Conservation (phyloP, 805 yeast genomes). For the Saccharomyces jurei region DNA sequence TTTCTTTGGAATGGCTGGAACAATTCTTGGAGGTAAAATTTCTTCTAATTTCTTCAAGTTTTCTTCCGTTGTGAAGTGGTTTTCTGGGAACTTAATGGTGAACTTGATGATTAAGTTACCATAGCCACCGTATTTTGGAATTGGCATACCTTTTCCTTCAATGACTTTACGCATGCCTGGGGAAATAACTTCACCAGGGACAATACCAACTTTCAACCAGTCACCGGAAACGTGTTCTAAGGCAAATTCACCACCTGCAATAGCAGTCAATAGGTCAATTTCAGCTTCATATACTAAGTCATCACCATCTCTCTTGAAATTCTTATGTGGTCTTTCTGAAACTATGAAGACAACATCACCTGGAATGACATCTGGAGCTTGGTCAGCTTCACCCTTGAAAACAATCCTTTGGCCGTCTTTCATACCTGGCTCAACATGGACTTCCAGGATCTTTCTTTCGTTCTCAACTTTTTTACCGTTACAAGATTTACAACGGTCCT, state of each 20-base stretch:
- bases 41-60: constrained; percentile 63
- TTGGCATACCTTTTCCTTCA: constrained; percentile 96
- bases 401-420: constrained; percentile 83
- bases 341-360: constrained; percentile 94
- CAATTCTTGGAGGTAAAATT: constrained; percentile 71
- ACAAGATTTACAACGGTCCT: constrained; percentile 83
- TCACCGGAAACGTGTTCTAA: constrained; percentile 89
- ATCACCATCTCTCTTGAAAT: constrained; percentile 80
- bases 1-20: constrained; percentile 52
- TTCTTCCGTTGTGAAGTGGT: constrained; percentile 66
- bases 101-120: constrained; percentile 87
- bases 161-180: constrained; percentile 78
- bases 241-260: constrained; percentile 90
- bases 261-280: constrained; percentile 85
- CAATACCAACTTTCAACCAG: constrained; percentile 69
- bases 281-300: constrained; percentile 80
- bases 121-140: constrained; percentile 74
- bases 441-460: constrained; percentile 90
- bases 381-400: constrained; percentile 95
- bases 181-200: constrained; percentile 88
- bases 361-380: constrained; percentile 87
- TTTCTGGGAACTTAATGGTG: constrained; percentile 78
- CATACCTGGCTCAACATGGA: constrained; percentile 96
- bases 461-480: constrained; percentile 77
- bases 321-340: constrained; percentile 79